Base-by-base conservation (phyloP, 495 filamentous ascomycete species). In the Tuber umbilicatum region DNA sequence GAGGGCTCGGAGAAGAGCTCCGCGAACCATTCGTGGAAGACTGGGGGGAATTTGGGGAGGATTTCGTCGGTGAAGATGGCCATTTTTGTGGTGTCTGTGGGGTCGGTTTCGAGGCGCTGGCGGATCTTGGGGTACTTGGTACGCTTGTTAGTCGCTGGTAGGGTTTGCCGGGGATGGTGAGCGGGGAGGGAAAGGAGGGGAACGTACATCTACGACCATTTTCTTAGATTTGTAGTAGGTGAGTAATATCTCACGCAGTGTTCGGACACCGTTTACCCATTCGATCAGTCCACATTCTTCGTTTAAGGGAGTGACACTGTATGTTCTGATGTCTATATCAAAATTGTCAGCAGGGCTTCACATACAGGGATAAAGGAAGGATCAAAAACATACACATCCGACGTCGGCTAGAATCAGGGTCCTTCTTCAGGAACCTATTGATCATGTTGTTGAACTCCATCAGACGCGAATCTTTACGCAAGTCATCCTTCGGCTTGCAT, bases 361-460 rank as follows among this genome's bases (percentile, higher is more conserved):
- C 19, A 41, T 23, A 9, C 17, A 55, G 37, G 60, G 64, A 40
- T 16, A 5, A 31, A 64, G 55, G 5, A 27, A 5, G 27, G 5
- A 64, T 64, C 55, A 19, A 17, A 31, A 21, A 83, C 86, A 81
- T 82, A 88, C 87, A 92, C 80, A 93, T 87, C 74, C 89, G 92
- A 55, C 95, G 88, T 82, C 91, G 91, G 84, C 92, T 94, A 16
- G 93, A 90, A 81, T 97, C 94, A 23, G 93, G 90, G 79, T 98
- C 94, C 75, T 91, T 89, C 80, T 97, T 96, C 42, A 99, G 84
- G 38, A 93, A 92, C 73, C 96, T 88, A 81, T 98, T 97, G 84
- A 99, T 97, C 90, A 97, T 94, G 73, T 91, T 89, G 82, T 97
- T 97, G 87, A 98, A 99, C 82, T 98, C 96, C 96, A 99, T 98